Conservation (phyloP, 2,329 filamentous ascomycete genomes). For the Sphaerostilbella broomeana region DNA sequence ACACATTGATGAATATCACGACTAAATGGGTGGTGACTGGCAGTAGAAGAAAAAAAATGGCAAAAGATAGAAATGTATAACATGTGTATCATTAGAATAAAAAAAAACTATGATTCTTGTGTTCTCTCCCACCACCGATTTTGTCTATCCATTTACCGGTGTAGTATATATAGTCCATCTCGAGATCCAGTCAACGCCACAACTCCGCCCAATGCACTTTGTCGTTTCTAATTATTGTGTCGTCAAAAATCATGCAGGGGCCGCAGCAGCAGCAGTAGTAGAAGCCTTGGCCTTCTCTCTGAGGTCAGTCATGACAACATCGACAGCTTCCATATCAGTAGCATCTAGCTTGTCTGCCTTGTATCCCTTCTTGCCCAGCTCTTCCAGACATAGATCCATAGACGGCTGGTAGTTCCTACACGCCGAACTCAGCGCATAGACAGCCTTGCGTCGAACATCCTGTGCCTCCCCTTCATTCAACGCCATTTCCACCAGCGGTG, state of each 20-base stretch:
- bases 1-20: constrained; percentile 26
- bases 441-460: constrained; percentile 73
- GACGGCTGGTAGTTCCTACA: constrained; percentile 86
- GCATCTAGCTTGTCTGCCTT: constrained; percentile 63
- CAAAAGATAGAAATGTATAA: constrained; percentile 28
- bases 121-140: background rate
- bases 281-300: constrained; percentile 44
- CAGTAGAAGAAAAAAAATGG: background rate
- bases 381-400: constrained; percentile 60
- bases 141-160: constrained; percentile 4
- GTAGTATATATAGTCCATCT: constrained; percentile 10
- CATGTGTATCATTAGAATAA: constrained; percentile 26
- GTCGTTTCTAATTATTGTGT: background rate
- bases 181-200: constrained; percentile 11
- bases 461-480: constrained; percentile 52
- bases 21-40: background rate
- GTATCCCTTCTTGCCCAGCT: constrained; percentile 52
- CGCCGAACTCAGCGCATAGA: constrained; percentile 80
- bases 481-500: constrained; percentile 60
- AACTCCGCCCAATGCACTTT: constrained; percentile 33
- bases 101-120: constrained; percentile 8
- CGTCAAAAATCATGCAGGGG: background rate
- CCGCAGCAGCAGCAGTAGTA: constrained; percentile 18
- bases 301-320: constrained; percentile 64
- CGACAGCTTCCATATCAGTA: constrained; percentile 78